Base-by-base conservation (phyloP, 176 grass and related monocot genomes). In the Dactylis glomerata region DNA sequence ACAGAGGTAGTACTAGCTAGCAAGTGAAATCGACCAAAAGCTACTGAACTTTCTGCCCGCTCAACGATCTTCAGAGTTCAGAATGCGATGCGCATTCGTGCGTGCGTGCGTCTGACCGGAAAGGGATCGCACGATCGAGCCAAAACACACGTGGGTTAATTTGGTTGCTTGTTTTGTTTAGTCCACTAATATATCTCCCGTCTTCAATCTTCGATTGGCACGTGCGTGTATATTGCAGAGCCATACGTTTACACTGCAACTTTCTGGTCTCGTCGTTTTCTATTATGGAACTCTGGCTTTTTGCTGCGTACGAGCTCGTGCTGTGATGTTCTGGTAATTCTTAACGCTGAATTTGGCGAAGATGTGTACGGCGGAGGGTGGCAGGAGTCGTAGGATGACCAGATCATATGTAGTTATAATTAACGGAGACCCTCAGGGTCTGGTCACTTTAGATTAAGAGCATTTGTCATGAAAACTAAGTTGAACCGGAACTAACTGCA, bases 181-280 rank as follows among this genome's bases (percentile, higher is more conserved):
- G 15, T 22, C 41, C 31, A 24, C 24, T 6, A 6, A 11, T 3
- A 3, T 14, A 3, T 12, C 16, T 51, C 19, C 8, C 75, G 59
- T 3, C 47, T 56, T 30, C 8, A 7, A 33, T 41, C 22, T 88
- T 89, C 61, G 69, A 32, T 32, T 82, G 24, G 32, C 52, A 64
- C 72, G 24, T 81, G 71, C 32, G 70, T 74, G 32, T 20, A 24
- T 49, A 32, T 17, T 36, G 13, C 0, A 47, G 23, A 70, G 42
- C 6, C 68, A 61, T 46, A n/a, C 42, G 26, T 78, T 74, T 62
- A 82, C 82, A 82, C 50, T 22, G 45, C 73, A 73, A 30, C 7
- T 12, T 31, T 61, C 68, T 70, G 2, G 30, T 20, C 42, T 32
- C 65, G 20, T 32, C 10, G 15, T 30, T 38, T 64, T 12, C 20